Conservation (phyloP, 768 basidiomycete genomes). For the Tylopilus subfusipes region DNA sequence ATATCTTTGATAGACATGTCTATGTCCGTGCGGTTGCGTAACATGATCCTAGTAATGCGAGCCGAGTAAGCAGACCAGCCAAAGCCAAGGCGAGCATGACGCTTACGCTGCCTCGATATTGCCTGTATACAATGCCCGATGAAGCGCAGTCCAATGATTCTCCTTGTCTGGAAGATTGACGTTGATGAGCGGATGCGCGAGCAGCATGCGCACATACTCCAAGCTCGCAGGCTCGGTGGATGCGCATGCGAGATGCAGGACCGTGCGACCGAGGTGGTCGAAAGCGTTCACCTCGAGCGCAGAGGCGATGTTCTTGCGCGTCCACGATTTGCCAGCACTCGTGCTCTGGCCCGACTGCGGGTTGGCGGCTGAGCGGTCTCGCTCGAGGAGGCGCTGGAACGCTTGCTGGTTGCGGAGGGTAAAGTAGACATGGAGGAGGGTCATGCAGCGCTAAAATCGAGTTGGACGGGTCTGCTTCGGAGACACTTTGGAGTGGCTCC, state of each 20-base stretch:
- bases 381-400: conserved; percentile 73
- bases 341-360: conserved; percentile 31
- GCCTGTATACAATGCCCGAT: conserved; percentile 79
- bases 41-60: conserved; percentile 55
- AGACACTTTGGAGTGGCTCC: conserved; percentile 25
- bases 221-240: conserved; percentile 57
- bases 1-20: conserved; percentile 72
- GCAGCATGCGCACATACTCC: conserved; percentile 74
- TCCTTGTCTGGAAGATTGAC: conserved; percentile 81
- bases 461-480: conserved; percentile 20
- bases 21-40: conserved; percentile 71
- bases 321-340: conserved; percentile 60
- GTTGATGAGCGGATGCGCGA: conserved; percentile 71
- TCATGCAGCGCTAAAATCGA: conserved; percentile 49
- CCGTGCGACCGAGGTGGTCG: conserved; percentile 70
- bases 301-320: conserved; percentile 38
- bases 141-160: conserved; percentile 88
- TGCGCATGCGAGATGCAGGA: conserved; percentile 77
- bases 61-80: conserved; percentile 17
- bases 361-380: conserved; percentile 35
- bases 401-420: conserved; percentile 66
- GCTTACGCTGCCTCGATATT: conserved; percentile 69
- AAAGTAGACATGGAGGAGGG: conserved; percentile 76
- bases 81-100: not conserved
- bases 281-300: conserved; percentile 63